These are phyloP conservation scores for Forsythia suspensa DNA, from an alignment of 257 asterid species.

Conservation along the genomic window DNA sequence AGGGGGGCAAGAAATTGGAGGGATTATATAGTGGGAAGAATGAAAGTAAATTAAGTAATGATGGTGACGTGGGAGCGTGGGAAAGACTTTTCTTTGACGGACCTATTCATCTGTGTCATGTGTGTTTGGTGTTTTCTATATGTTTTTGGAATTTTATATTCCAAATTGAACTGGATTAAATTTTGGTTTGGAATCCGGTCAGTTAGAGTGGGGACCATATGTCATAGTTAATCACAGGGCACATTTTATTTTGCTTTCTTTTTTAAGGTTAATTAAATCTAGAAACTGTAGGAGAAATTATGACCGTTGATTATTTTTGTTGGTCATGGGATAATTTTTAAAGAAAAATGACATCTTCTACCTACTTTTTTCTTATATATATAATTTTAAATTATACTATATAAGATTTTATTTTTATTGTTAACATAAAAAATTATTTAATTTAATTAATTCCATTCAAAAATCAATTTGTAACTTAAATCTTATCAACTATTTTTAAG, in stretches of 20 bases:
- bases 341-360: no score
- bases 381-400: no score
- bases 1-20: background rate
- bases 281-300: no score
- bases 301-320: no score
- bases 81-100: slow-evolving; percentile 39
- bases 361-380: no score
- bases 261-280: background rate
- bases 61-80: slow-evolving; percentile 47
- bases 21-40: slow-evolving; percentile 36
- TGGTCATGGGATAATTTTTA: no score
- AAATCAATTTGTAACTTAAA: no score
- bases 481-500: no score
- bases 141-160: slow-evolving; percentile 8
- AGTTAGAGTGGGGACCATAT: slow-evolving; percentile 31
- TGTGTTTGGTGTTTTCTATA: slow-evolving; percentile 20
- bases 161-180: slow-evolving; percentile 31
- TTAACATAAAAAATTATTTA: no score
- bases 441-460: no score
- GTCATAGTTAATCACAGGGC: slow-evolving; percentile 32
- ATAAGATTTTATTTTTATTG: no score
- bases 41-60: slow-evolving; percentile 19
- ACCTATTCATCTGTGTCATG: slow-evolving; percentile 35
- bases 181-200: slow-evolving; percentile 29
- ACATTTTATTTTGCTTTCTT: slow-evolving; percentile 6